Evolutionary conservation across 2,329 filamentous ascomycete species (phyloP).

Genomic region (Alternaria triticina): DNA sequence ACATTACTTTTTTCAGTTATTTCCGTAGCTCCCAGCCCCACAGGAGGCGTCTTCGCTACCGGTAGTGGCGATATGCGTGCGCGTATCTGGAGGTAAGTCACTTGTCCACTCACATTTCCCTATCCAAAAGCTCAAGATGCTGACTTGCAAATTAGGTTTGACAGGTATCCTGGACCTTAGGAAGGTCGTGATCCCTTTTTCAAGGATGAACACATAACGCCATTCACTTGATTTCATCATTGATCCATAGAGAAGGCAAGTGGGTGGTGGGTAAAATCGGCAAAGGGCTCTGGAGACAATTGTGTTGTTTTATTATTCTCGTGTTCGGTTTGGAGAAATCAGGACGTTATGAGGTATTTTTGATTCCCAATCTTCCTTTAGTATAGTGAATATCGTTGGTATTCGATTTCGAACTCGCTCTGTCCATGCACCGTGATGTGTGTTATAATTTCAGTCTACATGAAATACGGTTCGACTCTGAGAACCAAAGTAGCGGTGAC

Average conservation of each 20-base stretch:
- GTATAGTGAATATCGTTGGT: neutral
- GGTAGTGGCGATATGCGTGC: slow-evolving; percentile 98
- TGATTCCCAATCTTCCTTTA: neutral
- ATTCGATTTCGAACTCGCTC: neutral
- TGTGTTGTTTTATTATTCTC: neutral
- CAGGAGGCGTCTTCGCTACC: slow-evolving; percentile 87
- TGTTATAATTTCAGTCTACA: neutral
- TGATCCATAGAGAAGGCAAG: neutral
- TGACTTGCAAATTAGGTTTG: slow-evolving; percentile 33
- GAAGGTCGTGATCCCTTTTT: neutral
- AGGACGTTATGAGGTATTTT: neutral
- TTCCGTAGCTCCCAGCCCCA: slow-evolving; percentile 91
- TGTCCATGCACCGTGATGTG: neutral
- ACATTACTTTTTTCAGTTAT: slow-evolving; percentile 68
- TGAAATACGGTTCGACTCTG: neutral
- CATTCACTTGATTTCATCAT: neutral
- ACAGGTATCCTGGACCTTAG: slow-evolving; percentile 44
- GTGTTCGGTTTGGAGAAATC: neutral
- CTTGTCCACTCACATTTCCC: neutral
- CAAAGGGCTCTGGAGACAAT: neutral
- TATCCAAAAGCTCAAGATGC: neutral
- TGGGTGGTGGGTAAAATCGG: neutral
- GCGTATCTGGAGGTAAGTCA: slow-evolving; percentile 83
- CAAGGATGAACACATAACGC: neutral
- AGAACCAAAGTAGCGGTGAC: neutral